Evolutionary conservation across 331 rosid species (phyloP).

Genomic region (Phaseolus coccineus): DNA sequence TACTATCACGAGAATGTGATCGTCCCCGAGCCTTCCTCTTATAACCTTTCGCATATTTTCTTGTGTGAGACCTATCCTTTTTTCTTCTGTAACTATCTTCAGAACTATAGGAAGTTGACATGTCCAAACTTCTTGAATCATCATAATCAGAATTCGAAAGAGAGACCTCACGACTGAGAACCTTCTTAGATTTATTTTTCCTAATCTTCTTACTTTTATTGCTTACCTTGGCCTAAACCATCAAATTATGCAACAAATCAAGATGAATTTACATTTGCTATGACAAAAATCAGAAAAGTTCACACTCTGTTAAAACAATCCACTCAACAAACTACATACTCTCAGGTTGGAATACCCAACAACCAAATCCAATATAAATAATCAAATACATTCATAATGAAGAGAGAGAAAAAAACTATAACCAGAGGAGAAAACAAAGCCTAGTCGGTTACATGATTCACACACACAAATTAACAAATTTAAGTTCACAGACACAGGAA

Average conservation of each 20-base stretch:
- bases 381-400: neutral
- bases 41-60: slow-evolving; percentile 55
- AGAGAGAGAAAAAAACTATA: neutral
- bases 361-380: slow-evolving; percentile 25
- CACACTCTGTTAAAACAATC: slow-evolving; percentile 6
- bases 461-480: slow-evolving; percentile 13
- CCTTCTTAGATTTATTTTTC: slow-evolving; percentile 72
- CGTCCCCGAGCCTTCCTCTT: slow-evolving; percentile 63
- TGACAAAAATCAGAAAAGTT: slow-evolving; percentile 21
- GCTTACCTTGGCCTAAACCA: slow-evolving; percentile 60
- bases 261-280: slow-evolving; percentile 20
- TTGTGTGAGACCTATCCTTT: slow-evolving; percentile 56
- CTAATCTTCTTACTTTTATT: slow-evolving; percentile 66
- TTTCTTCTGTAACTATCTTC: slow-evolving; percentile 61
- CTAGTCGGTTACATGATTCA: slow-evolving; percentile 6
- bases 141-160: slow-evolving; percentile 54
- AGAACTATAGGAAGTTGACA: slow-evolving; percentile 58
- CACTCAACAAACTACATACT: slow-evolving; percentile 24
- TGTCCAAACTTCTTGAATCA: slow-evolving; percentile 55
- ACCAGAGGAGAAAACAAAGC: neutral
- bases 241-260: slow-evolving; percentile 16
- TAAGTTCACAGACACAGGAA: slow-evolving; percentile 23
- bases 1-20: slow-evolving; percentile 56
- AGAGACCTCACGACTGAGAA: slow-evolving; percentile 56
- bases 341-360: neutral